phyloP scores from a whole-genome alignment of 441 rosid species.

The Pelargonium australe region DNA sequence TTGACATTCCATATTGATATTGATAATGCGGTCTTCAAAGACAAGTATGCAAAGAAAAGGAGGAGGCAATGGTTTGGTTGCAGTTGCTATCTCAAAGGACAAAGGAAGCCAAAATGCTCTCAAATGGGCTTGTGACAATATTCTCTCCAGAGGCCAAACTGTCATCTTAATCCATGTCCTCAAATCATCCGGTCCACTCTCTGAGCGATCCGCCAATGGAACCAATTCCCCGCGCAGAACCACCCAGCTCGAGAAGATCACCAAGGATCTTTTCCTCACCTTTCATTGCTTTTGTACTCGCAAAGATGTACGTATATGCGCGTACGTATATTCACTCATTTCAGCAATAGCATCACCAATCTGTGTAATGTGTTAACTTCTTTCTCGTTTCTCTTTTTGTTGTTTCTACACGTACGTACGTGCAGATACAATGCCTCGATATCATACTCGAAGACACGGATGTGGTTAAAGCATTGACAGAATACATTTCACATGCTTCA shows the following conservation, averaged over 20 bases:
- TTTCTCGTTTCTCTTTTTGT: neutral
- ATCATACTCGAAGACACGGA: slow-evolving; percentile 72
- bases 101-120: slow-evolving; percentile 78
- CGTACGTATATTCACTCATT: too few relatives aligned
- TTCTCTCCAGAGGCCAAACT: slow-evolving; percentile 54
- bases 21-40: neutral
- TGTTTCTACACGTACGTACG: neutral
- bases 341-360: neutral
- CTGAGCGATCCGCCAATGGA: neutral
- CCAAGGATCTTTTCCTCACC: slow-evolving; percentile 73
- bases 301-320: slow-evolving; percentile 54
- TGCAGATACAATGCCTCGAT: slow-evolving; percentile 75
- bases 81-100: slow-evolving; percentile 80
- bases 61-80: slow-evolving; percentile 48
- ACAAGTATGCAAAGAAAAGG: slow-evolving; percentile 16
- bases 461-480: slow-evolving; percentile 58
- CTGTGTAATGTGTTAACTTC: neutral
- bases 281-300: slow-evolving; percentile 92
- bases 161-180: slow-evolving; percentile 72
- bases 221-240: neutral
- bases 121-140: slow-evolving; percentile 78
- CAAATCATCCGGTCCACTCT: slow-evolving; percentile 42
- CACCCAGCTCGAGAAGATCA: slow-evolving; percentile 7
- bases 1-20: too few relatives aligned
- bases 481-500: slow-evolving; percentile 43